phyloP scores from a whole-genome alignment of 352 stramenopile species.

The Globisporangium ultimum region DNA sequence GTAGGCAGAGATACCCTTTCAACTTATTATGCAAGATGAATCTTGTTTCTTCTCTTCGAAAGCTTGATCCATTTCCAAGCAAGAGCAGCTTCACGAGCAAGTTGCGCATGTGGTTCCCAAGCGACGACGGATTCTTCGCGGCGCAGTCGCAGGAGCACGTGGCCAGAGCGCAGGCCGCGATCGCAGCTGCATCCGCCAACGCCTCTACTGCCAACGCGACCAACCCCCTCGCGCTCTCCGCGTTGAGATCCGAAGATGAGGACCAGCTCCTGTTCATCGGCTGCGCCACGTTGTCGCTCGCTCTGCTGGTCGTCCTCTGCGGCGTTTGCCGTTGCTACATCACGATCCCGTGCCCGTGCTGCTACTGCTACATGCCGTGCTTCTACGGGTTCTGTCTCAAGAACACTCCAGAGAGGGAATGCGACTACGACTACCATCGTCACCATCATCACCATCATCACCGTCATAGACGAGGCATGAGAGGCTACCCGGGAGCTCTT shows the following conservation, averaged over 20 bases:
- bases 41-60: too few relatives aligned
- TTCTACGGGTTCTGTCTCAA: conserved; percentile 50
- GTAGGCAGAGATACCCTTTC: too few relatives aligned
- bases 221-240: neutral
- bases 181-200: neutral
- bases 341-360: conserved; percentile 10
- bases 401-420: neutral
- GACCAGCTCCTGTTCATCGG: neutral
- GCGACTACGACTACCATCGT: neutral
- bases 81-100: neutral
- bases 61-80: too few relatives aligned
- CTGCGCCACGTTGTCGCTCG: neutral
- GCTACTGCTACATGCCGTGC: conserved; percentile 18
- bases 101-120: conserved; percentile 11
- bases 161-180: neutral
- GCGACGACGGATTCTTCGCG: conserved; percentile 15
- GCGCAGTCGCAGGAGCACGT: conserved; percentile 10
- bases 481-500: too few relatives aligned
- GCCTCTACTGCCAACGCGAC: neutral
- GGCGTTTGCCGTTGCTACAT: conserved; percentile 14
- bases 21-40: too few relatives aligned
- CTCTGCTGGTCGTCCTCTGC: conserved; percentile 9
- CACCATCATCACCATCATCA: neutral
- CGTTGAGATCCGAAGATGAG: neutral
- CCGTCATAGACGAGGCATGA: too few relatives aligned